Evolutionary conservation across 192 early-diverging fungal genomes (phyloP), one percentile per base, ranked within the genome.

Genomic region (Pilaira anomala): DNA sequence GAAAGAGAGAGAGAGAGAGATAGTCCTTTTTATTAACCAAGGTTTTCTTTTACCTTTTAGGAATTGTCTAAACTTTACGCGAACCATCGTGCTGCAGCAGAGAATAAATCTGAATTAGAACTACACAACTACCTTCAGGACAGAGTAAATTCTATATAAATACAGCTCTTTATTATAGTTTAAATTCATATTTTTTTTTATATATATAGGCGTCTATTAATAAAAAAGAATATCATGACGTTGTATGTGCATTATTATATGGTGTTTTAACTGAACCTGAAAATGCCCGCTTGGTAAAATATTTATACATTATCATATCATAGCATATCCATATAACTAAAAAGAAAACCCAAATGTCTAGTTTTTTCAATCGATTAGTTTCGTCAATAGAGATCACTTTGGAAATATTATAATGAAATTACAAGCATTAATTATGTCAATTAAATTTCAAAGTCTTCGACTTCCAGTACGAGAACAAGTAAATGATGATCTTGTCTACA

Each of bases 301-400:
- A 36, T 49, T 5, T 49, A n/a, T n/a, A 5, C 19, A 16, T 49
- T 49, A 49, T 7, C 19, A 49, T 49, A n/a, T 5, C 9, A n/a
- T n/a, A 7, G 25, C 12, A 22, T 9, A 24, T 25, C 11, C 9
- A 36, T 19, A 42, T 24, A 41, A 42, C 18, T 12, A 40, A 19
- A 25, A 60, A 26, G 41, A 45, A 9, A 44, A 13, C 7, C 24
- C 16, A 26, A 61, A n/a, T 71, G 7, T 54, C 5, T 67, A 81
- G 73, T 67, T 78, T 46, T 84, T 86, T 57, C 82, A 83, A 33
- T 71, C 75, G 1, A 73, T 91, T 30, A 85, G 76, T 42, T 63
- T 85, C n/a, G 79, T 88, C 1, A 76, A 82, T 44, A 82, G 88
- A 55, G 88, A 91, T 63, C 75, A 83, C 4, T 87, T 76, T 57